Evolutionary conservation across 768 basidiomycete genomes (phyloP), one percentile per base, ranked within the genome.

Genomic region (Lactifluus echinatus): DNA sequence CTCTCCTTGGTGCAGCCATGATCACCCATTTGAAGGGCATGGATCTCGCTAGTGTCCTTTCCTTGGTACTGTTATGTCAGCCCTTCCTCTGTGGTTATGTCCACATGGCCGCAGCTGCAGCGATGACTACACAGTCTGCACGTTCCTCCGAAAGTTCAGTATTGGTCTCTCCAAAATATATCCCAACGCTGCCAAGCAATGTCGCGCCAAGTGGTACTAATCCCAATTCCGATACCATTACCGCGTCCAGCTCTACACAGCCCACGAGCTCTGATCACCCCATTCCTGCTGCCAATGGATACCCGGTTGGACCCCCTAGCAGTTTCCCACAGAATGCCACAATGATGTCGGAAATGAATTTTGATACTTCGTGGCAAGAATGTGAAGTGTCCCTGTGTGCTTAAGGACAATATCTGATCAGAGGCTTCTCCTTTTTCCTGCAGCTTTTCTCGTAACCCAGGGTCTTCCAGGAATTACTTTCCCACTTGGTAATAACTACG

Each of bases 361-460:
- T 55, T 36, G 50, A 51, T 44, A 19, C 50, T 11, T 42, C 34
- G 17, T 55, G 61, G 57, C 50, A 55, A 33, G 50, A 59, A 28
- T 39, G 50, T 60, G 42, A 60, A 54, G 24, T 36, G 39, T 42
- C 26, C 17, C 21, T 1, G 29, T 24, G 7, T 17, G 33, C 40
- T n/a, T 6, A 8, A 19, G 6, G 33, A 36, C 33, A 47, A 26
- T 29, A 23, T 46, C 21, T 43, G 50, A 51, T 29, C 17, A 14
- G 12, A 28, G 19, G 7, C n/a, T n/a, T n/a, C n/a, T 28, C 36
- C 21, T 45, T 7, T 34, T 29, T 29, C 4, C 8, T 12, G 23
- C 31, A 74, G 73, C 71, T 61, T 72, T 71, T 60, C 62, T 66
- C 29, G 73, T 75, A 28, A 72, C 67, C 8, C 66, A 69, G 21